phyloP scores from a whole-genome alignment of 208 protist genomes.

The Novymonas esmeraldas region DNA sequence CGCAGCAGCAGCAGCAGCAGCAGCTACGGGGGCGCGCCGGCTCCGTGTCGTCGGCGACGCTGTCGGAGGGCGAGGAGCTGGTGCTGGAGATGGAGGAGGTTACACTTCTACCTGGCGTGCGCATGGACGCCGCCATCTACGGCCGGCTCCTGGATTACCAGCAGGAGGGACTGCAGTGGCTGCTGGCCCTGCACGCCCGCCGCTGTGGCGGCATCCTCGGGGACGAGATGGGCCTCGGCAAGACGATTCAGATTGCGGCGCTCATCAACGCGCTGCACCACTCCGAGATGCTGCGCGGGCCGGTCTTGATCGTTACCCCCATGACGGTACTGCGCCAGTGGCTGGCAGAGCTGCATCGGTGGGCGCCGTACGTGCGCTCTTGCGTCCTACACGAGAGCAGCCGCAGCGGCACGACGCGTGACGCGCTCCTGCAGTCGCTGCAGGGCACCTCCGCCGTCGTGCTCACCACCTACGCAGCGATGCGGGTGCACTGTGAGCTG shows the following conservation, averaged over 20 bases:
- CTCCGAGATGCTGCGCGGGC: constrained; percentile 70
- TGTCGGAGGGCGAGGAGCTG: constrained; percentile 13
- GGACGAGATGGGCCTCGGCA: constrained; percentile 97
- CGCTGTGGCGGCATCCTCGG: constrained; percentile 94
- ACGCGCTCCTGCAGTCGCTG: constrained; percentile 56
- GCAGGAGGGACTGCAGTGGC: constrained; percentile 93
- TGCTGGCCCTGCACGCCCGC: constrained; percentile 94
- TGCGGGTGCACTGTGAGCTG: constrained; percentile 71
- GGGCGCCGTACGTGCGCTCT: constrained; percentile 87
- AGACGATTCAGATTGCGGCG: constrained; percentile 96
- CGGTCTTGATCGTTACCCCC: constrained; percentile 93
- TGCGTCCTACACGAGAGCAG: constrained; percentile 88
- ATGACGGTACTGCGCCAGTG: constrained; percentile 94
- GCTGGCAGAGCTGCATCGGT: constrained; percentile 95
- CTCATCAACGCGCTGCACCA: constrained; percentile 90
- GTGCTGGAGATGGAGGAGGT: constrained; percentile 31
- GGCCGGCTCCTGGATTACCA: constrained; percentile 94
- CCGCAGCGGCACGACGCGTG: constrained; percentile 36
- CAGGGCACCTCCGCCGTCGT: constrained; percentile 76
- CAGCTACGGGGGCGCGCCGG: not conserved
- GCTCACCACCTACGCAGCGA: constrained; percentile 93
- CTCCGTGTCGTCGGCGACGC: not conserved
- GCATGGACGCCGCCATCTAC: constrained; percentile 54
- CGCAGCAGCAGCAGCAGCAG: constrained; percentile 2
- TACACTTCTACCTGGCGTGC: constrained; percentile 41